Evolutionary conservation across 768 basidiomycete genomes (phyloP).

Genomic region (Pleurotus eryngii): DNA sequence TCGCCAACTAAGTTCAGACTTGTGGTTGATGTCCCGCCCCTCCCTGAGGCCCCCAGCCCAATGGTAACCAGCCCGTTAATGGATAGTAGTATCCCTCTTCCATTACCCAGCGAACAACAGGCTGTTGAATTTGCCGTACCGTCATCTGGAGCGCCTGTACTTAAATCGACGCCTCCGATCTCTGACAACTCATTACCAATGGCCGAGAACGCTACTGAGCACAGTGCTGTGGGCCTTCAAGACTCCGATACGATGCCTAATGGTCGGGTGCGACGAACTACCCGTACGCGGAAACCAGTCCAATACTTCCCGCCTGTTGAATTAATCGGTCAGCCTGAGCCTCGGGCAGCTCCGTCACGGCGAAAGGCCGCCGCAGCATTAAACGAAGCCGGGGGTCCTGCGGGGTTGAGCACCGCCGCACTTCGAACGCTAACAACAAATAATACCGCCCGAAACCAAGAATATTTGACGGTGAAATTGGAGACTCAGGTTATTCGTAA

Average conservation of each 20-base stretch:
- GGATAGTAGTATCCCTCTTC: conserved; percentile 10
- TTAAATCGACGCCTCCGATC: background rate
- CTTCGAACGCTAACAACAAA: conserved; percentile 67
- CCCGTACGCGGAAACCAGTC: conserved; percentile 43
- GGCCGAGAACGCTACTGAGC: background rate
- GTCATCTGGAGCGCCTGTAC: too few species aligned
- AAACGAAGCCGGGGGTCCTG: conserved; percentile 41
- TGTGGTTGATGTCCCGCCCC: background rate
- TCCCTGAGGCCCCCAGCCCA: background rate
- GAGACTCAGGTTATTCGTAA: conserved; percentile 70
- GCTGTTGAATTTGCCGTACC: too few species aligned
- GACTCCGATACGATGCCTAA: background rate
- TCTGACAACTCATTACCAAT: background rate
- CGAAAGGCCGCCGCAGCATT: conserved; percentile 36
- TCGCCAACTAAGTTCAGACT: background rate
- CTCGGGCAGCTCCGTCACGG: conserved; percentile 33
- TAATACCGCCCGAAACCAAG: conserved; percentile 74
- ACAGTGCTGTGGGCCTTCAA: background rate
- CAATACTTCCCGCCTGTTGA: conserved; percentile 31
- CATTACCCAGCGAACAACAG: too few species aligned
- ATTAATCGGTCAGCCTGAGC: conserved; percentile 30
- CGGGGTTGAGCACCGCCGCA: conserved; percentile 66
- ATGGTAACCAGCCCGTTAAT: background rate
- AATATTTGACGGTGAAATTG: conserved; percentile 54
- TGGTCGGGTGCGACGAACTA: conserved; percentile 42